Evolutionary conservation across 495 filamentous ascomycete genomes (phyloP).

Genomic region (Talaromyces liani): DNA sequence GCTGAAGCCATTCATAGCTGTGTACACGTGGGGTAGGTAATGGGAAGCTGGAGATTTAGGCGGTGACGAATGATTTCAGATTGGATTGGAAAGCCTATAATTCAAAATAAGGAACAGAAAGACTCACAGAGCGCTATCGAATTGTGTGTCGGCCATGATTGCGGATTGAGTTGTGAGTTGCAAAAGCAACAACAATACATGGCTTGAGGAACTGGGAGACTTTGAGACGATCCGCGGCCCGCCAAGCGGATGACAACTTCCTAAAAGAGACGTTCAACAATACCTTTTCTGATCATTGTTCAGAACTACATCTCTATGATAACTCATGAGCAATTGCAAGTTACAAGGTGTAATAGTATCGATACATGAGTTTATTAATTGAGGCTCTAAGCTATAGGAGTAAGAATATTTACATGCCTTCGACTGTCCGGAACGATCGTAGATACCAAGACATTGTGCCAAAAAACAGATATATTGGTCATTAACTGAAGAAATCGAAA

Average conservation of each 20-base stretch:
- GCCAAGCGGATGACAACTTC: background rate
- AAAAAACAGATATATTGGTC: background rate
- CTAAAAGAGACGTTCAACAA: background rate
- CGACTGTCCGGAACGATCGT: background rate
- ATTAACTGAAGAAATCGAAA: conserved; percentile 3
- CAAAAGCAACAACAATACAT: background rate
- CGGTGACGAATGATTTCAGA: background rate
- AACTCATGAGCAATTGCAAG: background rate
- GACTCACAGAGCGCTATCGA: conserved; percentile 58
- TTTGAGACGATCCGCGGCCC: background rate
- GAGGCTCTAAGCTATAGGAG: background rate
- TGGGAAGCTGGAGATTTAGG: background rate
- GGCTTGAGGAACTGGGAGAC: background rate
- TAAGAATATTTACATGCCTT: background rate
- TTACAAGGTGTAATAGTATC: background rate
- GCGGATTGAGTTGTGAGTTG: conserved; percentile 7
- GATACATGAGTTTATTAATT: background rate
- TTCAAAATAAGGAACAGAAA: background rate
- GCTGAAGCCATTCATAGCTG: conserved; percentile 1
- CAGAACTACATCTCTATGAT: background rate
- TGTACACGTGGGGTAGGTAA: conserved; percentile 20
- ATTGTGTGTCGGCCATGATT: conserved; percentile 49
- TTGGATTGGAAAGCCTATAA: background rate
- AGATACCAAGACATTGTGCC: background rate
- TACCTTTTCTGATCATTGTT: background rate